Evolutionary conservation across 2,329 filamentous ascomycete species (phyloP).

Genomic region (Fusarium newnesense): DNA sequence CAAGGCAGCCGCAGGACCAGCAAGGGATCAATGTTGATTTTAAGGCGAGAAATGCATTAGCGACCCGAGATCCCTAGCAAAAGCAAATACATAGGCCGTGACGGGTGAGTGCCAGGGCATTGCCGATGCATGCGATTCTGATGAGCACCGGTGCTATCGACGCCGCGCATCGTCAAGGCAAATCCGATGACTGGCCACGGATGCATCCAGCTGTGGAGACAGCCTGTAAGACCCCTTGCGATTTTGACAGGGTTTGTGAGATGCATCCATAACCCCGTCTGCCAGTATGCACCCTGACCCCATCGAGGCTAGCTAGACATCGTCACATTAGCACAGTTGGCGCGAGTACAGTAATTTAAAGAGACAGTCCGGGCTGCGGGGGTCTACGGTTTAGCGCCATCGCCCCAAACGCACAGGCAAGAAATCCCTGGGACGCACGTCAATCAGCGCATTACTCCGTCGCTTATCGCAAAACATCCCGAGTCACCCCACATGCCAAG

Average conservation of each 20-base stretch:
- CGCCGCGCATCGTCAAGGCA: neutral
- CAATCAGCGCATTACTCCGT: neutral
- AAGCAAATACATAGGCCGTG: neutral
- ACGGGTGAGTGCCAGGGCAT: too few species aligned
- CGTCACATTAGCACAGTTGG: neutral
- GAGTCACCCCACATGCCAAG: neutral
- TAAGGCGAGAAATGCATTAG: neutral
- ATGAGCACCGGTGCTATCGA: too few species aligned
- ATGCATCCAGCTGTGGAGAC: neutral
- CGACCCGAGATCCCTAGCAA: neutral
- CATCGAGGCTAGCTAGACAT: neutral
- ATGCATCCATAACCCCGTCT: neutral
- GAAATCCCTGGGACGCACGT: neutral
- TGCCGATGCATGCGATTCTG: neutral
- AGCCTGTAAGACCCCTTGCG: neutral
- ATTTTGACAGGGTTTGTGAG: neutral
- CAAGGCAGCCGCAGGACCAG: neutral
- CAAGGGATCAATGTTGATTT: neutral
- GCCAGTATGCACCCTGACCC: neutral
- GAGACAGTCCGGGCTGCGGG: neutral
- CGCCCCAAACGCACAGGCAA: neutral
- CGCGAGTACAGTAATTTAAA: neutral
- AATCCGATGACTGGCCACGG: neutral
- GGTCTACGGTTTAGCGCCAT: neutral
- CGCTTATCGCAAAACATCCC: neutral